Evolutionary conservation across 352 stramenopile species (phyloP), one percentile per base, ranked within the genome.

Genomic region (Pythium volutum): DNA sequence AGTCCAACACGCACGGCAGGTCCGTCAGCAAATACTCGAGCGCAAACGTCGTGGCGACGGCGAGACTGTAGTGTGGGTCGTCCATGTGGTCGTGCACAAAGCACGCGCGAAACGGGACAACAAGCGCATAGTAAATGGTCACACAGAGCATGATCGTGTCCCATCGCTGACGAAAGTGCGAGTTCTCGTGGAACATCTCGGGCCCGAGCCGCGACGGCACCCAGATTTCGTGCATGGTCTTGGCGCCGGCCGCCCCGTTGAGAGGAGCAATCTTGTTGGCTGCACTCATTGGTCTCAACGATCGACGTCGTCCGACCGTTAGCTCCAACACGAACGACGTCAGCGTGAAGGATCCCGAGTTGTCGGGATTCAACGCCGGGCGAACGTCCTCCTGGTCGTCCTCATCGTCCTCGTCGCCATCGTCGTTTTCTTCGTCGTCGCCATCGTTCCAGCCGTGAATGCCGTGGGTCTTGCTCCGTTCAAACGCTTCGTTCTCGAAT

Each of bases 1-100:
- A 70, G 60, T 79, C 69, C 25, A 76, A 26, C 9, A 71, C 11
- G 23, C 63, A 71, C n/a, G 73, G 38, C 8, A 66, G 12, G 47
- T 93, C 81, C 0, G 68, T 58, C 38, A 88, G 26, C 26, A 79
- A 14, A 57, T 84, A 87, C 57, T 93, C 84, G 20, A 83, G 3
- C 1, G 59, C 51, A 45, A 86, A 88, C 65, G 70, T 85, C 1
- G 64, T 1, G 25, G 71, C 43, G 22, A 91, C 62, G 2, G 71
- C 10, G 2, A 31, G 8, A 26, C 64, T 51, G 36, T 76, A 67
- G 1, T 27, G 46, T 0, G 55, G 54, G 26, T 76, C 59, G 27
- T 77, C 81, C 42, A 89, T 60, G 58, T 75, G 59, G 11, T 74
- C 67, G 54, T 84, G 67, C 36, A 88, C 61, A 51, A 91, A 91